A percentile compares a stretch with the other conserved stretches of the same genome.
Conservation (phyloP, 2,329 filamentous ascomycete species). For the Monilinia aucupariae region DNA sequence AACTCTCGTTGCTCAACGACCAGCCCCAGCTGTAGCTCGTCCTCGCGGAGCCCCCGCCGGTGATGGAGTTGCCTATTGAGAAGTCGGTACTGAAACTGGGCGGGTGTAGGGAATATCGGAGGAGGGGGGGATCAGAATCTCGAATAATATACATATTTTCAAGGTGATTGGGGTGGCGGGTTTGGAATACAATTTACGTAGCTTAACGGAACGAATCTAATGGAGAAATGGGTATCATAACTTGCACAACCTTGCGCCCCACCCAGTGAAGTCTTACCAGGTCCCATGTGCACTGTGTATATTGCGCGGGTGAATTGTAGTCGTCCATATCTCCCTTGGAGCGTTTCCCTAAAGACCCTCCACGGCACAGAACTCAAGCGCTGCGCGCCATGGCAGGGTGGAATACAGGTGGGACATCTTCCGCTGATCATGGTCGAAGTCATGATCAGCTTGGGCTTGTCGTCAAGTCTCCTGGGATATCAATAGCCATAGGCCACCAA, state of each 20-base stretch:
- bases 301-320: background rate
- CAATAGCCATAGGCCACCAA: too few relatives aligned
- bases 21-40: slow-evolving; percentile 22
- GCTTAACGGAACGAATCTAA: slow-evolving; percentile 1
- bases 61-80: slow-evolving; percentile 25
- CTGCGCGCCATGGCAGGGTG: background rate
- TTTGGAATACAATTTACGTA: background rate
- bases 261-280: background rate
- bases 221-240: slow-evolving; percentile 27
- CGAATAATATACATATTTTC: background rate
- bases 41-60: slow-evolving; percentile 28
- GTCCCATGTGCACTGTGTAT: background rate
- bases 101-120: too few relatives aligned
- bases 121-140: background rate
- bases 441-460: background rate
- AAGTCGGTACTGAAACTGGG: background rate
- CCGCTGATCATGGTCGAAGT: background rate
- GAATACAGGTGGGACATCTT: background rate
- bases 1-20: slow-evolving; percentile 17
- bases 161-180: background rate
- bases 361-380: background rate
- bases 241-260: slow-evolving; percentile 17
- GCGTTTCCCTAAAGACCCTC: background rate
- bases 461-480: background rate
- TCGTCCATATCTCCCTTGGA: background rate